These are phyloP conservation scores for Saccharomycopsis fodiens DNA, from an alignment of 805 yeast genomes.

Conservation along the genomic window DNA sequence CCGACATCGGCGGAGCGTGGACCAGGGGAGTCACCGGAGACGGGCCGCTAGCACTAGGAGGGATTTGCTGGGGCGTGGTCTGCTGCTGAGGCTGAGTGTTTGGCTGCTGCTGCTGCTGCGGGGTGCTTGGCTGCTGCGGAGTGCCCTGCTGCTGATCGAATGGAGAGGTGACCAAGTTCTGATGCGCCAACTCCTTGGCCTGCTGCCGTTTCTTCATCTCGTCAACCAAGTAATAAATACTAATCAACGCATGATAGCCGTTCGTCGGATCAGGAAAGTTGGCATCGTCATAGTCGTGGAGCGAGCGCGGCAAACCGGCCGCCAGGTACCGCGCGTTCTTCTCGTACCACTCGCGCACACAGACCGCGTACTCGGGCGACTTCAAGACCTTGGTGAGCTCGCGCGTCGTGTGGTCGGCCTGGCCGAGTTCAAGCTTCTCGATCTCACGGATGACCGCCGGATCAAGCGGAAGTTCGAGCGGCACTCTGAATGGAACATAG, in stretches of 20 bases:
- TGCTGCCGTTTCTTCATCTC: slow-evolving; percentile 72
- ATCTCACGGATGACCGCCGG: slow-evolving; percentile 63
- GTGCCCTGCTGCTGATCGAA: slow-evolving; percentile 1
- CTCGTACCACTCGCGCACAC: slow-evolving; percentile 56
- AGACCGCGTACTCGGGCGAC: slow-evolving; percentile 58
- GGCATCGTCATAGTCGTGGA: slow-evolving; percentile 19
- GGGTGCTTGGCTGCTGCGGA: slow-evolving; percentile 3
- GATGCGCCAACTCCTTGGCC: slow-evolving; percentile 40
- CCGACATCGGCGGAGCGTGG: neutral
- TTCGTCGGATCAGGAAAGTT: slow-evolving; percentile 65
- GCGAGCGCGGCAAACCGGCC: slow-evolving; percentile 7
- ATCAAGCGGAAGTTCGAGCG: slow-evolving; percentile 65
- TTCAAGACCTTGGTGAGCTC: slow-evolving; percentile 51
- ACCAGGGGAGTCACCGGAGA: neutral
- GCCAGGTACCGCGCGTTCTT: slow-evolving; percentile 24
- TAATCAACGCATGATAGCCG: slow-evolving; percentile 81
- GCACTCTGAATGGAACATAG: slow-evolving; percentile 70
- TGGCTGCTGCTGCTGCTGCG: slow-evolving; percentile 4
- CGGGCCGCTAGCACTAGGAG: neutral
- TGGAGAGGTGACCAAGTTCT: slow-evolving; percentile 10
- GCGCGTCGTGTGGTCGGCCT: slow-evolving; percentile 45
- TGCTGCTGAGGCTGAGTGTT: neutral
- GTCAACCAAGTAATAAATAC: slow-evolving; percentile 77
- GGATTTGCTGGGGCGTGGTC: slow-evolving; percentile 2
- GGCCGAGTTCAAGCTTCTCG: slow-evolving; percentile 71